phyloP scores from a whole-genome alignment of 768 basidiomycete species.

The Boletus insuetus region DNA sequence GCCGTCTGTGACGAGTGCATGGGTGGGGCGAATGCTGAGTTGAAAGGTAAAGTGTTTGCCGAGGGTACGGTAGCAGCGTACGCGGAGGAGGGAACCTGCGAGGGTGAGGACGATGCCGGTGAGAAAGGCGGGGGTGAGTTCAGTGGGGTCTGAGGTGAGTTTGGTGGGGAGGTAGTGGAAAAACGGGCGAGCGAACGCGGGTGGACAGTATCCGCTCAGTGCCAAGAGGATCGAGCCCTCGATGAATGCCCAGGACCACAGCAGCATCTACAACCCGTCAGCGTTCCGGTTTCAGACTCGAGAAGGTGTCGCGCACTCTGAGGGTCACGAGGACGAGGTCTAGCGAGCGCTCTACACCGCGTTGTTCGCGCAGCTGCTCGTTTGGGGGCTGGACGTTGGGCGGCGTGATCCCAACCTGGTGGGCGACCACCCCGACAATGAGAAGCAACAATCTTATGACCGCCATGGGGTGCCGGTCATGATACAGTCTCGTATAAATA shows the following conservation, averaged over 20 bases:
- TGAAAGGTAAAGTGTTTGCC: slow-evolving; percentile 26
- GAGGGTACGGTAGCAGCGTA: slow-evolving; percentile 17
- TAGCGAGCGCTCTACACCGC: neutral
- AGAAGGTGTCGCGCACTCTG: neutral
- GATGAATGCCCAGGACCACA: slow-evolving; percentile 6
- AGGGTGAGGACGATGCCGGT: slow-evolving; percentile 3
- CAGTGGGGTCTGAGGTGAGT: neutral
- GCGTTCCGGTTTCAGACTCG: neutral
- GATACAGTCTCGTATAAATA: too few species aligned
- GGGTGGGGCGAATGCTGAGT: slow-evolving; percentile 16
- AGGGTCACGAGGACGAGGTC: neutral
- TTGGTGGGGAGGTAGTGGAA: neutral
- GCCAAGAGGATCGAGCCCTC: slow-evolving; percentile 1
- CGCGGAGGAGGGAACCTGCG: slow-evolving; percentile 13
- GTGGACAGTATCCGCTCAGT: neutral
- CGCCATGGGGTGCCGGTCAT: neutral
- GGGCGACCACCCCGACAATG: neutral
- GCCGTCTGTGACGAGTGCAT: slow-evolving; percentile 24
- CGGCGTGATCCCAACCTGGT: slow-evolving; percentile 3
- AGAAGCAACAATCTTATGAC: slow-evolving; percentile 8
- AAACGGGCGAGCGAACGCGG: neutral
- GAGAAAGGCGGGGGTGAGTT: slow-evolving; percentile 6
- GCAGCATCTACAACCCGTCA: neutral
- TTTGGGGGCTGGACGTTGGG: slow-evolving; percentile 16
- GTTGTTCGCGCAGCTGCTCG: slow-evolving; percentile 12